phyloP scores from a whole-genome alignment of 1,139 yeast genomes.

The Hyphopichia khmerensis region DNA sequence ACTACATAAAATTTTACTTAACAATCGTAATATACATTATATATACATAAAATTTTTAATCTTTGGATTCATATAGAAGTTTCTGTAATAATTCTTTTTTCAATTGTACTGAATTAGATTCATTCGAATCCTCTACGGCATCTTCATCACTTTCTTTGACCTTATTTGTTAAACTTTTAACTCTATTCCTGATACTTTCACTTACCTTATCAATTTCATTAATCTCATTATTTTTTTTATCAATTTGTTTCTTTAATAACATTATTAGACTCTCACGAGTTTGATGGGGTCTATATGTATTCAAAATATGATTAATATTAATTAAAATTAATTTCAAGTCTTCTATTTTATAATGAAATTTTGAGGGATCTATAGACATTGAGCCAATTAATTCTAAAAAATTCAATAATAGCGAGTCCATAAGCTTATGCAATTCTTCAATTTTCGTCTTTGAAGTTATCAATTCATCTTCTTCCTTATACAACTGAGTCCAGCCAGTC shows the following conservation, averaged over 20 bases:
- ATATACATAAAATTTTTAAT: neutral
- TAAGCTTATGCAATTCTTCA: conserved; percentile 63
- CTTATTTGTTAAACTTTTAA: conserved; percentile 26
- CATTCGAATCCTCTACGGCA: neutral
- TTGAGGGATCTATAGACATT: conserved; percentile 66
- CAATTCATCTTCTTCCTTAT: conserved; percentile 45
- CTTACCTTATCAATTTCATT: conserved; percentile 47
- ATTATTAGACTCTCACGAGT: conserved; percentile 77
- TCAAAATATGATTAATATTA: conserved; percentile 79
- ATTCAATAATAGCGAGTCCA: conserved; percentile 67
- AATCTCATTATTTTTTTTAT: conserved; percentile 53
- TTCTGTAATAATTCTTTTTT: conserved; percentile 13
- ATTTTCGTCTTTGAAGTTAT: conserved; percentile 56
- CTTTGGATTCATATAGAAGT: conserved; percentile 11
- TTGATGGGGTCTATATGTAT: conserved; percentile 88
- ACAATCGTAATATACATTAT: neutral
- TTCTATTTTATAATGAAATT: conserved; percentile 65
- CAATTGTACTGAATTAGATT: neutral
- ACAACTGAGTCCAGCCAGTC: conserved; percentile 68
- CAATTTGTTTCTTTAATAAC: conserved; percentile 65
- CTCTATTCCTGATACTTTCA: conserved; percentile 40
- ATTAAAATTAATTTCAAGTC: conserved; percentile 72
- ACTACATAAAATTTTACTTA: neutral
- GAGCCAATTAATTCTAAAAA: conserved; percentile 74
- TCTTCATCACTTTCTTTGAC: conserved; percentile 1